Evolutionary conservation across 2,329 filamentous ascomycete species (phyloP).

Genomic region (Raffaelea arxii): DNA sequence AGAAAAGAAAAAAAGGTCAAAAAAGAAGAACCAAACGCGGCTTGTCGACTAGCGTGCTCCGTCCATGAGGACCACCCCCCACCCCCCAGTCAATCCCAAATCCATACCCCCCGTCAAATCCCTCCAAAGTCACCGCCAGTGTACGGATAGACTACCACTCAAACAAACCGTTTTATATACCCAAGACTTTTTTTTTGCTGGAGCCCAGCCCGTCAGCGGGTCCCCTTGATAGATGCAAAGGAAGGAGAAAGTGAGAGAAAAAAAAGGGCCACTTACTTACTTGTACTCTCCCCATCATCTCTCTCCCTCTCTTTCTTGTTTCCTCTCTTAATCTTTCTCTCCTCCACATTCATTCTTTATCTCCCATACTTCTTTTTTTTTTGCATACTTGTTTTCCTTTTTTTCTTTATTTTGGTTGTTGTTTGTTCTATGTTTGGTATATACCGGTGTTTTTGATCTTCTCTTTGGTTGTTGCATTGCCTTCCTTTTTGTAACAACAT

Average conservation of each 20-base stretch:
- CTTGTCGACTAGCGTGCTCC: constrained; percentile 8
- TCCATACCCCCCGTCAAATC: background rate
- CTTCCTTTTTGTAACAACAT: background rate
- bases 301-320: constrained; percentile 1
- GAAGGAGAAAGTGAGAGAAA: too few species aligned
- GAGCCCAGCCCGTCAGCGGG: background rate
- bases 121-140: constrained; percentile 9
- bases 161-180: constrained; percentile 10
- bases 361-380: constrained; percentile 6
- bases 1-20: background rate
- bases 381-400: constrained; percentile 3
- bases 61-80: constrained; percentile 6
- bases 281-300: background rate
- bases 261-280: constrained; percentile 6
- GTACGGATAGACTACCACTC: constrained; percentile 8
- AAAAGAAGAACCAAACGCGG: constrained; percentile 5
- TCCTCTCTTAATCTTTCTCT: constrained; percentile 2
- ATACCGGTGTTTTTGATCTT: background rate
- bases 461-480: background rate
- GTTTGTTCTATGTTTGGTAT: background rate
- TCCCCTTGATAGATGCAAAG: constrained; percentile 1
- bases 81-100: too few species aligned
- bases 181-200: background rate
- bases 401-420: constrained; percentile 1
- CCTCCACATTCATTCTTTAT: constrained; percentile 9